Conservation (phyloP, 2,329 filamentous ascomycete species). For the Trichothecium roseum region DNA sequence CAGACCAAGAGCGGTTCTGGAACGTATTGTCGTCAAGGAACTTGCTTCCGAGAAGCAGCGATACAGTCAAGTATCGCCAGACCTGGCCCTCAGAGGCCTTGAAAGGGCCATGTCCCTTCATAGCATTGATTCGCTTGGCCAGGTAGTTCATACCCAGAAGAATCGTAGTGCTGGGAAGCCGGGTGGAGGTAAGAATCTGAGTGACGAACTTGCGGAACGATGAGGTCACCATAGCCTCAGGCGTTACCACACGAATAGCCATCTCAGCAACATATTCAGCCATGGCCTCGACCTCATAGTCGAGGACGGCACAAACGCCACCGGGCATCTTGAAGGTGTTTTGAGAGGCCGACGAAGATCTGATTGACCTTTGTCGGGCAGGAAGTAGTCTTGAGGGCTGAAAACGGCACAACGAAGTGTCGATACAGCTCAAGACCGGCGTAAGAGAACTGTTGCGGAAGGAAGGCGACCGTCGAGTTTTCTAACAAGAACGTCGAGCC, state of each 20-base stretch:
- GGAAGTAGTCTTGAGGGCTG: no score
- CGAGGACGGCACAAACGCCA: conserved; percentile 85
- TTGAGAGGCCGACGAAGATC: conserved; percentile 27
- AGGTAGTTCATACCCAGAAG: conserved; percentile 84
- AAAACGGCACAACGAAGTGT: conserved; percentile 5
- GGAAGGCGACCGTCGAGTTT: conserved; percentile 2
- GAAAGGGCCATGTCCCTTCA: conserved; percentile 46
- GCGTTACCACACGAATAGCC: conserved; percentile 51
- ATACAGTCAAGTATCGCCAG: conserved; percentile 79
- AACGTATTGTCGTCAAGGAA: conserved; percentile 96
- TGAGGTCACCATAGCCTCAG: conserved; percentile 44
- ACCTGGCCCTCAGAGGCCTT: conserved; percentile 58
- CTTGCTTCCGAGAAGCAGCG: conserved; percentile 82
- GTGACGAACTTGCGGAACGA: conserved; percentile 87
- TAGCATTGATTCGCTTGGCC: conserved; percentile 69
- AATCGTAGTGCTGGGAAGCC: conserved; percentile 84
- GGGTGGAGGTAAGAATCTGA: conserved; percentile 81
- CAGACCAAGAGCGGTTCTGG: conserved; percentile 93
- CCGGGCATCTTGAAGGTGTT: conserved; percentile 50
- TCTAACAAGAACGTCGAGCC: conserved; percentile 16
- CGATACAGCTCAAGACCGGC: conserved; percentile 9
- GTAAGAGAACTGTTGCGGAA: conserved; percentile 2
- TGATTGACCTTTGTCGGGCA: conserved; percentile 25
- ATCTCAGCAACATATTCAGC: conserved; percentile 90
- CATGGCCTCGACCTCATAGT: conserved; percentile 96